Evolutionary conservation across 2,329 filamentous ascomycete species (phyloP).

Genomic region (Penicillium polonicum): DNA sequence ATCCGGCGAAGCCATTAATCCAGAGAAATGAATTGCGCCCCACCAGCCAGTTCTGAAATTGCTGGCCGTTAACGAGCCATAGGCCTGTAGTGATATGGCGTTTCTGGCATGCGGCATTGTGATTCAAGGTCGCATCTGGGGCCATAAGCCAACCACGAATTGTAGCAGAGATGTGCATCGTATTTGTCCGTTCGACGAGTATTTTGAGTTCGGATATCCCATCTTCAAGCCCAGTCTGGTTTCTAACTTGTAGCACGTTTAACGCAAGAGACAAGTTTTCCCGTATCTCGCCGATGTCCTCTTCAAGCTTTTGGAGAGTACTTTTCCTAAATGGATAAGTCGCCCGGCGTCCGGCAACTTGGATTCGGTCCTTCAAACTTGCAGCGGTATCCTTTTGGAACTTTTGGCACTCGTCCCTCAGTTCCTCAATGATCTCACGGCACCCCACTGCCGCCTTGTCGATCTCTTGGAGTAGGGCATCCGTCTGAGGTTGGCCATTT

Average conservation of each 20-base stretch:
- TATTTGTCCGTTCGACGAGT: slow-evolving; percentile 4
- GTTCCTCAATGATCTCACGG: slow-evolving; percentile 7
- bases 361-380: neutral
- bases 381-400: neutral
- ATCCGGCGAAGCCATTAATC: slow-evolving; percentile 34
- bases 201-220: slow-evolving; percentile 5
- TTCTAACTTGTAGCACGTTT: slow-evolving; percentile 32
- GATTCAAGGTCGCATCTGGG: slow-evolving; percentile 38
- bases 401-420: slow-evolving; percentile 7
- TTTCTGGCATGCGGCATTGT: slow-evolving; percentile 34
- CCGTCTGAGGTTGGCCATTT: neutral
- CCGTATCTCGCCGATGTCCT: slow-evolving; percentile 37
- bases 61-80: slow-evolving; percentile 28
- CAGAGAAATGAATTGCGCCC: slow-evolving; percentile 30
- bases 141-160: slow-evolving; percentile 38
- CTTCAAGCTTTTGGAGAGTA: slow-evolving; percentile 42
- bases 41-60: slow-evolving; percentile 27
- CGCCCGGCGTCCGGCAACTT: slow-evolving; percentile 16
- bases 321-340: slow-evolving; percentile 34
- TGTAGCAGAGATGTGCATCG: slow-evolving; percentile 23
- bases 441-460: slow-evolving; percentile 1
- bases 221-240: slow-evolving; percentile 4
- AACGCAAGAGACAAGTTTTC: slow-evolving; percentile 33
- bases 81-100: slow-evolving; percentile 34
- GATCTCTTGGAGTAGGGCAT: slow-evolving; percentile 5